These are phyloP conservation scores for Pestalotiopsis sp. DNA, from an alignment of 2,329 filamentous ascomycete genomes.

Conservation along the genomic window DNA sequence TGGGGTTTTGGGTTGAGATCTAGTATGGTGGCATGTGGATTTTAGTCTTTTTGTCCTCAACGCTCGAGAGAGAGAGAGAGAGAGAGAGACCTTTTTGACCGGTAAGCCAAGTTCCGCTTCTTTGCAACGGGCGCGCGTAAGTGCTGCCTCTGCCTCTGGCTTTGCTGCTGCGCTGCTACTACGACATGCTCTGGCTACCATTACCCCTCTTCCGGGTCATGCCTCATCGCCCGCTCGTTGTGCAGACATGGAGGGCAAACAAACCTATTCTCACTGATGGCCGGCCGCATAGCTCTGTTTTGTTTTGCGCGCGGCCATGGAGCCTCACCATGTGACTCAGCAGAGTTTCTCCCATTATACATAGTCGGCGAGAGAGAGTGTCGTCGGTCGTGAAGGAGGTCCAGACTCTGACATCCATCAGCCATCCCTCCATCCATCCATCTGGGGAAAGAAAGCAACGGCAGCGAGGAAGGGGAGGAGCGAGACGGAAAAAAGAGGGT, in stretches of 20 bases:
- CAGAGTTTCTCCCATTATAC: conserved; percentile 27
- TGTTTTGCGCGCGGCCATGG: neutral
- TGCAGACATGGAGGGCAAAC: neutral
- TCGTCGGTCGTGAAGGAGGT: conserved; percentile 21
- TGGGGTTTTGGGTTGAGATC: neutral
- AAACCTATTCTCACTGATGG: neutral
- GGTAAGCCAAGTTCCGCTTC: conserved; percentile 11
- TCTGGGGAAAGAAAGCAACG: conserved; percentile 30
- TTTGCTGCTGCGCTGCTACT: neutral
- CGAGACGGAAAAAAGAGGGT: conserved; percentile 32
- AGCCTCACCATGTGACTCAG: conserved; percentile 36
- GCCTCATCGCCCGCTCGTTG: neutral
- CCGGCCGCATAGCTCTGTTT: neutral
- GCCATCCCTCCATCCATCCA: too few species aligned
- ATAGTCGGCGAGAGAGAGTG: conserved; percentile 14
- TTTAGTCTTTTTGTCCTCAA: conserved; percentile 2
- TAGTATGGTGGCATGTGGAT: conserved; percentile 3
- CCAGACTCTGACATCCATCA: conserved; percentile 21
- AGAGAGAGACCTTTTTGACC: neutral
- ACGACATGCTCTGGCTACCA: neutral
- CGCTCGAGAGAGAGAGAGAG: neutral
- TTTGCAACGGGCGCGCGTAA: neutral
- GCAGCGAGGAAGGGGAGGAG: neutral
- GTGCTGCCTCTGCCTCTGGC: neutral
- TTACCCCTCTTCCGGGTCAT: neutral